phyloP scores from a whole-genome alignment of 129 eudicot genomes.

The Arctium minus region DNA sequence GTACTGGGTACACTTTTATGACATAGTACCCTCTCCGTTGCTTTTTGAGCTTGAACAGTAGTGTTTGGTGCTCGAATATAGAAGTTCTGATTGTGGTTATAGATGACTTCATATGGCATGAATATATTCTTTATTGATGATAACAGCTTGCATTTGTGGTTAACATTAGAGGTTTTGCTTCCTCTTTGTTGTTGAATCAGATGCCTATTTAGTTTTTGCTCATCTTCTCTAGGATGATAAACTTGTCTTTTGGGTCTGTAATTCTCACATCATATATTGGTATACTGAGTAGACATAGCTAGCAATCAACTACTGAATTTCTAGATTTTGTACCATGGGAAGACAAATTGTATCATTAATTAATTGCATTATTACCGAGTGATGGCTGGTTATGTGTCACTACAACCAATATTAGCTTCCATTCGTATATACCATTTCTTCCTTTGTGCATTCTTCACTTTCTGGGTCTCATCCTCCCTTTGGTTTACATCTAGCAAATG shows the following conservation, averaged over 20 bases:
- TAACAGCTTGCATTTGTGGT: background rate
- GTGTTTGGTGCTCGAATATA: background rate
- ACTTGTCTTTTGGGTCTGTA: background rate
- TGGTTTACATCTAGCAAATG: background rate
- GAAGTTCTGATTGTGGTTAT: background rate
- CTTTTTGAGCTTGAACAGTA: background rate
- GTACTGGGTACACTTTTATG: background rate
- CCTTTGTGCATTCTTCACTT: background rate
- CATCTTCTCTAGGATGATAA: background rate
- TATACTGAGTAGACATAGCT: background rate
- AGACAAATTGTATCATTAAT: background rate
- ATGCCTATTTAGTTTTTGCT: background rate
- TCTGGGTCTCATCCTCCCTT: background rate
- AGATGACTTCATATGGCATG: background rate
- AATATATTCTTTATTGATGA: background rate
- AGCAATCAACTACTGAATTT: background rate
- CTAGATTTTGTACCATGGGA: background rate
- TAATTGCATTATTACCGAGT: background rate
- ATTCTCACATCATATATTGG: background rate
- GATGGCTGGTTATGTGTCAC: background rate
- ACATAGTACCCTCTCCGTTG: background rate
- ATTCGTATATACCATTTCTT: background rate
- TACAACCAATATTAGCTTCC: background rate
- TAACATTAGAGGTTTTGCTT: background rate
- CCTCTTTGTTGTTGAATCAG: background rate